Base-by-base conservation (phyloP, 768 basidiomycete species). In the Obba rivulosa region DNA sequence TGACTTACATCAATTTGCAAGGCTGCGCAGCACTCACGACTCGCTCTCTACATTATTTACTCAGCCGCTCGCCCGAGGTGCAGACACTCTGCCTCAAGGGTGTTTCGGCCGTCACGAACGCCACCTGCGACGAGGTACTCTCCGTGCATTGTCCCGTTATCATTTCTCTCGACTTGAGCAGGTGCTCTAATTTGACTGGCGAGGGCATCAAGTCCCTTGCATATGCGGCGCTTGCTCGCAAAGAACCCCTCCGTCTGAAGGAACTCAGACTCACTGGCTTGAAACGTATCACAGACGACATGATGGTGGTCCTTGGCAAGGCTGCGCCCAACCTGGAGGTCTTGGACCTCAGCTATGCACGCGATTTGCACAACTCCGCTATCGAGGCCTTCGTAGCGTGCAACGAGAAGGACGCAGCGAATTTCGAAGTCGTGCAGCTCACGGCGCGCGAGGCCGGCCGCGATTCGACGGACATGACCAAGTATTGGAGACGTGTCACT, bases 331-430 rank as follows among this genome's bases (percentile, higher is more conserved):
- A 72, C 57, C 75, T 94, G 18, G 87, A 91, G 63, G 78, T 89
- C 16, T 70, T 94, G 18, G 92, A 94, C 64, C 66, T 92, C 52
- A 87, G 85, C 66, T 86, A 87, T 58, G 73, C 78, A 48, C 75
- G 75, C 24, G 76, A 81, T 48, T 63, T 92, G 49, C 85, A 83
- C 61, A 90, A 92, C 61, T 83, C 85, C 2, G 79, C 81, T 2
- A 54, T 91, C 52, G 86, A 85, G 39, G 84, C 81, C 2, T 83
- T 89, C 61, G 80, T 90, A 4, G 68, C 78, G 1, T 80, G 80
- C 50, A 60, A 72, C 20, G 67, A 72, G 16, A 62, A 65, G 10
- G 69, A 72, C 18, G 63, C 68, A 21, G 51, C 53, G n/a, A 48
- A 51, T 3, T 54, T 71, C 13, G 70, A 72, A 35, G 78, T 77